Evolutionary conservation across 805 yeast genomes (phyloP).

Genomic region (Yarrowia sp.): DNA sequence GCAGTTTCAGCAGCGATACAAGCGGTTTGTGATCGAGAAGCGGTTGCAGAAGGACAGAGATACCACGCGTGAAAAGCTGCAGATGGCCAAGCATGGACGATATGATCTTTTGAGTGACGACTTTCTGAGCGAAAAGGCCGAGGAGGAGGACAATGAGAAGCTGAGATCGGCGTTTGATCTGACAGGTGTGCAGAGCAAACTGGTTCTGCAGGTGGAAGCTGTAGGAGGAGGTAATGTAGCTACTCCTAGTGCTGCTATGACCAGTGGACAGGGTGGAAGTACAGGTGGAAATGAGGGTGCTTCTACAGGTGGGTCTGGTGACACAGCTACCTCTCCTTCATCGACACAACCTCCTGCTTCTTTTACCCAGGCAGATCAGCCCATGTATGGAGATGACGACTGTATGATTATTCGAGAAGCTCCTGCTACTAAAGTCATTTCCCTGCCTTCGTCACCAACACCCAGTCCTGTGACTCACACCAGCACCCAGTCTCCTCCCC

Average conservation of each 20-base stretch:
- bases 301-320: too few species aligned
- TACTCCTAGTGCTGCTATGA: slow-evolving; percentile 5
- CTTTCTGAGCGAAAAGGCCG: neutral
- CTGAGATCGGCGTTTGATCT: slow-evolving; percentile 18
- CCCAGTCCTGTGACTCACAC: neutral
- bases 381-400: slow-evolving; percentile 35
- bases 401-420: slow-evolving; percentile 19
- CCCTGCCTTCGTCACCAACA: slow-evolving; percentile 7
- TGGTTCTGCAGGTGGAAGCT: slow-evolving; percentile 13
- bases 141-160: slow-evolving; percentile 19
- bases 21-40: slow-evolving; percentile 39
- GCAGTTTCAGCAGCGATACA: slow-evolving; percentile 37
- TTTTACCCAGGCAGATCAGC: slow-evolving; percentile 28
- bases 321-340: too few species aligned
- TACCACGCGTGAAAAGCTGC: slow-evolving; percentile 5
- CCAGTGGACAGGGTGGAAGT: neutral
- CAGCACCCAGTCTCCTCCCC: neutral
- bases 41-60: slow-evolving; percentile 34
- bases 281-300: neutral
- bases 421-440: slow-evolving; percentile 1
- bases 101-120: slow-evolving; percentile 8
- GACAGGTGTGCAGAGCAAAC: slow-evolving; percentile 12
- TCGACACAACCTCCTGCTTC: neutral
- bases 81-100: slow-evolving; percentile 32
- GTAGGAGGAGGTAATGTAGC: slow-evolving; percentile 1